phyloP scores from a whole-genome alignment of 2,329 filamentous ascomycete genomes.

The Botryotinia convoluta region DNA sequence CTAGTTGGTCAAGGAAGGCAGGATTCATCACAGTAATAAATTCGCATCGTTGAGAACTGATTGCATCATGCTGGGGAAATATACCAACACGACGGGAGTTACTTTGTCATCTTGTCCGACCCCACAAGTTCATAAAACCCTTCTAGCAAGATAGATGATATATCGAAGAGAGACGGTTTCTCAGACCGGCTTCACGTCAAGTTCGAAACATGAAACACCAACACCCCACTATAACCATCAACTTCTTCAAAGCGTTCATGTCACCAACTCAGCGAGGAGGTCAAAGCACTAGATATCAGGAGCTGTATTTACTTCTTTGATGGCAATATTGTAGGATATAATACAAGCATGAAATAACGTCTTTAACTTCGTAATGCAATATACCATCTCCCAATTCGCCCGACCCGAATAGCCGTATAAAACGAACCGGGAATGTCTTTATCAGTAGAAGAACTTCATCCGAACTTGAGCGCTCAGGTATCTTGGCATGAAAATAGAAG shows the following conservation, averaged over 20 bases:
- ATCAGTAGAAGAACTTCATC: not conserved
- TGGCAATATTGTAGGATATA: not conserved
- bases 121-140: not conserved
- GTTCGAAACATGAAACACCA: constrained; percentile 5
- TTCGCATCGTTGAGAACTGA: no score
- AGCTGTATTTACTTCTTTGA: not conserved
- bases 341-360: not conserved
- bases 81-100: not conserved
- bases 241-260: not conserved
- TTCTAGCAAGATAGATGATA: not conserved
- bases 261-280: not conserved
- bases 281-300: not conserved
- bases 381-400: not conserved
- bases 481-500: not conserved
- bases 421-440: no score
- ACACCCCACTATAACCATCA: not conserved
- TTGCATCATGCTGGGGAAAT: not conserved
- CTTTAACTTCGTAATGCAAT: not conserved
- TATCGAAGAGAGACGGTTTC: not conserved
- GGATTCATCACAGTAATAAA: not conserved
- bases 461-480: constrained; percentile 1
- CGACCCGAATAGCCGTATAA: no score
- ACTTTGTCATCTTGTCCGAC: not conserved
- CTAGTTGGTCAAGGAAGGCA: not conserved
- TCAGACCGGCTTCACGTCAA: not conserved